A percentile compares a stretch with the other conserved stretches of the same genome.
phyloP scores from a whole-genome alignment of 106 monocot species.

The Dioscorea dumetorum region DNA sequence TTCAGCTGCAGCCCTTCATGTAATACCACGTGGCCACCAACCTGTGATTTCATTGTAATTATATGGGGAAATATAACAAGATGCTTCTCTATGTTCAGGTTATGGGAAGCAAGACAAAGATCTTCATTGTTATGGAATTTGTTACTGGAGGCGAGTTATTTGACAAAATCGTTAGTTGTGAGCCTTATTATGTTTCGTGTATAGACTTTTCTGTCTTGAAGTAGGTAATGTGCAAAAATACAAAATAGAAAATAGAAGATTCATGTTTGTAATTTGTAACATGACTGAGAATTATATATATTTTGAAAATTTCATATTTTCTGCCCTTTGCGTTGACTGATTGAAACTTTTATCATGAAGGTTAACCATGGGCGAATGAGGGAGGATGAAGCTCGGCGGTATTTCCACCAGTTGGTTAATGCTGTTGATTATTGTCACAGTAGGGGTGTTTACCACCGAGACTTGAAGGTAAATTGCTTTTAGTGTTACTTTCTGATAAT shows the following conservation, averaged over 20 bases:
- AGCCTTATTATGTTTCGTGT: not conserved
- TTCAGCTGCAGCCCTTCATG: too few species aligned
- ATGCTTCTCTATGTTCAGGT: too few species aligned
- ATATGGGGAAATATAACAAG: too few species aligned
- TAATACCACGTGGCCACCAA: too few species aligned
- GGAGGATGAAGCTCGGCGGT: constrained; percentile 70
- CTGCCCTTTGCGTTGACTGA: not conserved
- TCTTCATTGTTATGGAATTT: too few species aligned
- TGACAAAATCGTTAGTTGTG: constrained; percentile 77
- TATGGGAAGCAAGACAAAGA: too few species aligned
- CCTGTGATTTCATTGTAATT: too few species aligned
- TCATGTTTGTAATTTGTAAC: too few species aligned
- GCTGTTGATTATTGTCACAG: constrained; percentile 95
- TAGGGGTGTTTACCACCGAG: constrained; percentile 82
- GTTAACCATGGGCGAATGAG: constrained; percentile 73
- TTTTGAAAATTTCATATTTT: not conserved
- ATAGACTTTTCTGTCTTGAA: too few species aligned
- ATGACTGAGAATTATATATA: not conserved
- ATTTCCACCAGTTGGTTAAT: constrained; percentile 84
- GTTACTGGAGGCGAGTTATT: too few species aligned
- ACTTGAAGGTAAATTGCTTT: constrained; percentile 49
- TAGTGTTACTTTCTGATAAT: not conserved
- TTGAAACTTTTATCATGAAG: constrained; percentile 17
- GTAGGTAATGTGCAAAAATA: too few species aligned
- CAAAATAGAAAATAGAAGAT: too few species aligned